Evolutionary conservation across 768 basidiomycete species (phyloP).

Genomic region (Leccinum subgranulosum): DNA sequence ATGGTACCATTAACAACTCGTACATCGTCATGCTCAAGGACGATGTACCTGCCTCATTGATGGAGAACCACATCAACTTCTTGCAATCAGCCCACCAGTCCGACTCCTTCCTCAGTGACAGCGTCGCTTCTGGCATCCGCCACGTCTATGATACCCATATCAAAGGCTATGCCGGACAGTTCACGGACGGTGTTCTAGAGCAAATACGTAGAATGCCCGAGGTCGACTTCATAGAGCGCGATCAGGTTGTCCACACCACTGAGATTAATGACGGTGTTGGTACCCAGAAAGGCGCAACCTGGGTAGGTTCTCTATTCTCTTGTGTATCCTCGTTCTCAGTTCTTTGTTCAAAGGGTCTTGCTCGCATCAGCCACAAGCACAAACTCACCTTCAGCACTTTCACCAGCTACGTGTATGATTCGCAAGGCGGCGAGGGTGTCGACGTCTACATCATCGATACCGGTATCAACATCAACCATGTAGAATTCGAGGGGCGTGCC

Average conservation of each 20-base stretch:
- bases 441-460: conserved; percentile 89
- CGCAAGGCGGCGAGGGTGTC: conserved; percentile 83
- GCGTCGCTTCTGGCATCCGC: conserved; percentile 48
- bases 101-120: conserved; percentile 47
- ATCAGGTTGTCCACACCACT: conserved; percentile 85
- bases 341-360: conserved; percentile 67
- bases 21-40: conserved; percentile 92
- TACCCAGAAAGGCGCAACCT: conserved; percentile 72
- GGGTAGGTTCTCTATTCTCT: conserved; percentile 51
- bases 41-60: conserved; percentile 50
- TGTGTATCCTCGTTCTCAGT: conserved; percentile 9
- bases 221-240: conserved; percentile 89
- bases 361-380: conserved; percentile 86
- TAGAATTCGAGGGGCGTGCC: conserved; percentile 87
- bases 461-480: conserved; percentile 83
- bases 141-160: conserved; percentile 77
- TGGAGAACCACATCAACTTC: conserved; percentile 78
- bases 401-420: conserved; percentile 72
- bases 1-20: conserved; percentile 81
- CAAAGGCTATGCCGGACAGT: conserved; percentile 79
- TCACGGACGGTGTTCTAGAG: conserved; percentile 66
- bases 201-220: conserved; percentile 81
- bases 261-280: conserved; percentile 6
- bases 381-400: conserved; percentile 80
- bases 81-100: conserved; percentile 59